Conservation (phyloP, 2,329 filamentous ascomycete species). For the Eurotiales sp. region DNA sequence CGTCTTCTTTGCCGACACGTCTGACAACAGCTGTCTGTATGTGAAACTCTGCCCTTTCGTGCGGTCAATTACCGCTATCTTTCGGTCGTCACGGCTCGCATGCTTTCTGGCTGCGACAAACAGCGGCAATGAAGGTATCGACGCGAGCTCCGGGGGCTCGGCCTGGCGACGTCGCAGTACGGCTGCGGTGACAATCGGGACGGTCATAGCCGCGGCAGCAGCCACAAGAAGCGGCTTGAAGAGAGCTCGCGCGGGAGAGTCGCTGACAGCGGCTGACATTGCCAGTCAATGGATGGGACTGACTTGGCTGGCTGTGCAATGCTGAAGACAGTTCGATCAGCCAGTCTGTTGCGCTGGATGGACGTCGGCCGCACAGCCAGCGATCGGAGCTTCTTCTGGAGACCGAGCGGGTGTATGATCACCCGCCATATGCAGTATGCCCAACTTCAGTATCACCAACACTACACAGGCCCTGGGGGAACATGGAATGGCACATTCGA, state of each 20-base stretch:
- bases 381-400: constrained; percentile 1
- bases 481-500: too few relatives aligned
- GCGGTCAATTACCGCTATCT: constrained; percentile 38
- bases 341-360: background rate
- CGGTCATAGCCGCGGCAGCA: constrained; percentile 1
- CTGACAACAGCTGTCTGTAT: constrained; percentile 38
- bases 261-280: too few relatives aligned
- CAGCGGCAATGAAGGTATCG: constrained; percentile 37
- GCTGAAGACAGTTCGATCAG: background rate
- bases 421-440: too few relatives aligned
- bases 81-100: constrained; percentile 28
- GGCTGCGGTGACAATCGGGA: constrained; percentile 1
- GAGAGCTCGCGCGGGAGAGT: background rate
- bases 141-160: constrained; percentile 16
- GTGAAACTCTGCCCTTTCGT: constrained; percentile 39
- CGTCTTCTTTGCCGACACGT: constrained; percentile 34
- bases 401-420: background rate
- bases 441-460: too few relatives aligned
- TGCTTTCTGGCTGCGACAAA: constrained; percentile 37
- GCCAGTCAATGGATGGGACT: background rate
- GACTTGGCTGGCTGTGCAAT: background rate
- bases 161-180: background rate
- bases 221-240: constrained; percentile 1
- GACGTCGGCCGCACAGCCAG: constrained; percentile 3
- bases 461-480: too few relatives aligned